Evolutionary conservation across 2,329 filamentous ascomycete genomes (phyloP).

Genomic region (Monosporascus ibericus): DNA sequence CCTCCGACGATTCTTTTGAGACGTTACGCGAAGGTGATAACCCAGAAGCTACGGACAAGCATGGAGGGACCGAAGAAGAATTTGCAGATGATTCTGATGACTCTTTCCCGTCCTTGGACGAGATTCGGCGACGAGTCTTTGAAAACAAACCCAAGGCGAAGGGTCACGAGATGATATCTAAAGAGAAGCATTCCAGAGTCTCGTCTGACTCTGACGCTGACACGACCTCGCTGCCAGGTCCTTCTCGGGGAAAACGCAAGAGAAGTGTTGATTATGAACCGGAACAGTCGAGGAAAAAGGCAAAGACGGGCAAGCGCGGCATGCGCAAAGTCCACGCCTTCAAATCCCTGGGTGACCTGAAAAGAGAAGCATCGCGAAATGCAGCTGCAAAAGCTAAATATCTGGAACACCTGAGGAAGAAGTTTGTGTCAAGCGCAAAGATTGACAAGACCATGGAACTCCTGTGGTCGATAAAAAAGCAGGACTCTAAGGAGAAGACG

Average conservation of each 20-base stretch:
- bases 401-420: slow-evolving; percentile 16
- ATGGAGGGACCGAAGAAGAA: neutral
- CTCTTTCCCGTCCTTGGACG: slow-evolving; percentile 5
- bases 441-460: slow-evolving; percentile 24
- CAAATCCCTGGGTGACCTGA: slow-evolving; percentile 17
- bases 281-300: slow-evolving; percentile 4
- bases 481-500: slow-evolving; percentile 22
- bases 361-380: slow-evolving; percentile 17
- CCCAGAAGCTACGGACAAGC: neutral
- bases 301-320: slow-evolving; percentile 4
- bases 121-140: slow-evolving; percentile 4
- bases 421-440: slow-evolving; percentile 25
- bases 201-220: neutral
- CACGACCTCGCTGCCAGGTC: slow-evolving; percentile 3
- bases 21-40: neutral
- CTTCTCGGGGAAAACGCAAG: slow-evolving; percentile 8
- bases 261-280: neutral
- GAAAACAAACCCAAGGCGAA: neutral
- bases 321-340: slow-evolving; percentile 5
- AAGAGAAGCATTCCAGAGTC: neutral
- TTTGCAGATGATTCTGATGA: slow-evolving; percentile 7
- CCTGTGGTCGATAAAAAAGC: slow-evolving; percentile 16
- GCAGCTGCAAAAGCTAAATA: slow-evolving; percentile 20
- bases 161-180: neutral
- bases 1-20: neutral